Evolutionary conservation across 306 rosid species (phyloP).

Genomic region (Lablab purpureus): DNA sequence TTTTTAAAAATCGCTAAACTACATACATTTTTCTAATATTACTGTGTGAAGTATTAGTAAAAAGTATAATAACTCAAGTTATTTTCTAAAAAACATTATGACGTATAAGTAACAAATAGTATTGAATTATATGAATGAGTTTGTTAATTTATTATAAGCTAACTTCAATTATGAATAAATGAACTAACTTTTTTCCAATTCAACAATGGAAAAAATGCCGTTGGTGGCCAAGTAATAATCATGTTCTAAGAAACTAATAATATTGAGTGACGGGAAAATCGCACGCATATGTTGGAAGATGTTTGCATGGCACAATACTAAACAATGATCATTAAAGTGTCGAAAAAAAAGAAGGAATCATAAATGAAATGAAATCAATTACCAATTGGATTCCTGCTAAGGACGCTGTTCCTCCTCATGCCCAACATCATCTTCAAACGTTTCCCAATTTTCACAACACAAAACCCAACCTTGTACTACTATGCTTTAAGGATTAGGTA

Average conservation of each 20-base stretch:
- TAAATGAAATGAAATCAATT: constrained; percentile 48
- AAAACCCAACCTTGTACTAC: constrained; percentile 37
- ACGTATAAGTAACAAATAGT: no score
- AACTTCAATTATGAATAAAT: background rate
- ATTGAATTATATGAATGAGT: no score
- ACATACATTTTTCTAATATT: no score
- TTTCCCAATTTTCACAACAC: constrained; percentile 44
- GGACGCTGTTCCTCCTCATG: constrained; percentile 54
- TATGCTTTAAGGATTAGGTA: constrained; percentile 30
- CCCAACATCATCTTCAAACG: constrained; percentile 57
- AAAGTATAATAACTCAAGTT: no score
- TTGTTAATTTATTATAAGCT: background rate
- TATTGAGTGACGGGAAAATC: constrained; percentile 34
- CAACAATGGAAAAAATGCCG: constrained; percentile 3
- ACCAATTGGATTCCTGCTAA: constrained; percentile 31
- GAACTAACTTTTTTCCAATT: background rate
- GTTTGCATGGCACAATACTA: constrained; percentile 40
- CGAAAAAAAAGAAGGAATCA: constrained; percentile 44
- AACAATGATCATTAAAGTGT: constrained; percentile 59
- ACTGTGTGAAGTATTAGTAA: no score
- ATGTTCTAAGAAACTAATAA: constrained; percentile 36
- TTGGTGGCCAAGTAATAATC: constrained; percentile 32
- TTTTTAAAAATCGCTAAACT: no score
- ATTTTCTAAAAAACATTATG: no score
- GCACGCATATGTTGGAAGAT: constrained; percentile 42